Base-by-base conservation (phyloP, 768 basidiomycete species). In the Roridomyces roridus region DNA sequence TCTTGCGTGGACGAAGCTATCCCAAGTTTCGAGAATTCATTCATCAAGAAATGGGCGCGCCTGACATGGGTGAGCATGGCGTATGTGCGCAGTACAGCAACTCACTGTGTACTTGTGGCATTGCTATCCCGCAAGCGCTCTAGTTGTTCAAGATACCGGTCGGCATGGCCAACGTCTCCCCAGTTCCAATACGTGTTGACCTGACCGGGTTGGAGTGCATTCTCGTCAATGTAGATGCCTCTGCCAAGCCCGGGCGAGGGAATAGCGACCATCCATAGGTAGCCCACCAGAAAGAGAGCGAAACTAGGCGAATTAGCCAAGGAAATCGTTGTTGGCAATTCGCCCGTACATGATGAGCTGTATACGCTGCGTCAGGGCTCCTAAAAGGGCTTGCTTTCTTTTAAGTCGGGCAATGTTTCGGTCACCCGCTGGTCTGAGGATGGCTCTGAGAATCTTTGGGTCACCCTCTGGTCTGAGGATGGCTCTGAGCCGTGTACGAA, bases 161-260 rank as follows among this genome's bases (percentile, higher is more conserved):
- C 97, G 10, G 97, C 94, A 40, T 76, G 74, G 61, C 92, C 88
- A 6, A 98, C 97, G 45, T 98, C 89, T 45, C 76, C 84, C 97
- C 96, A 98, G 64, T 84, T 83, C 88, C 91, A 98, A 68, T 94
- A 86, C 11, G 92, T 94, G 52, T 87, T 92, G 20, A 97, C 96
- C 78, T 96, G 94, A 6, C 84, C 88, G 10, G 97, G 96, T 66
- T 96, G 93, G 18, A 99, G 74, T 1, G 97, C 96, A 70, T 98
- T 97, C 75, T 99, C 97, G 70, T 96, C 94, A 46, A 96, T 89
- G 68, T 94, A 96, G 9, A 87, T 91, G 9, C 75, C 70, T 60
- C 85, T 80, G 17, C 85, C 87, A 5, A 96, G 77, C 1, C 74
- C 74, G 6, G 85, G 77, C 12, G 81, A 79, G 4, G 96, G 96